Conservation (phyloP, 768 basidiomycete species). For the Pleurotus citrinopileatus region DNA sequence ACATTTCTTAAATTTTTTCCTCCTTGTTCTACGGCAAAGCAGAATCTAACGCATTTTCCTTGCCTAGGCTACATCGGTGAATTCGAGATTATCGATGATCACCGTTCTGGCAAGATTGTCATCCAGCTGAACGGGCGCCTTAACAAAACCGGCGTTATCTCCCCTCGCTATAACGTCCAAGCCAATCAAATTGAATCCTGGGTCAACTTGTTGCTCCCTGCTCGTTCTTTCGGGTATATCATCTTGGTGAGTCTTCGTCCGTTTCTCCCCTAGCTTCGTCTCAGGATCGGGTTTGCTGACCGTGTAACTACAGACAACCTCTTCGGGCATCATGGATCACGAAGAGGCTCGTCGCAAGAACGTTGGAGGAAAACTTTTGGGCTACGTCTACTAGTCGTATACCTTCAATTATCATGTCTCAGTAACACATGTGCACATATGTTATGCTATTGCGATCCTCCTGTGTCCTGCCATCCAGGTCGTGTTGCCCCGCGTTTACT, state of each 20-base stretch:
- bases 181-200: slow-evolving; percentile 90
- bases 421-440: too few species aligned
- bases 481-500: too few species aligned
- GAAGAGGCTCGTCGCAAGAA: slow-evolving; percentile 99
- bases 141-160: slow-evolving; percentile 99
- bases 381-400: slow-evolving; percentile 93
- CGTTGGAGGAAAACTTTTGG: slow-evolving; percentile 92
- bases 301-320: slow-evolving; percentile 75
- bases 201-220: slow-evolving; percentile 95
- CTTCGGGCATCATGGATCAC: slow-evolving; percentile 97
- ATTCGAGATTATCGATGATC: slow-evolving; percentile 98
- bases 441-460: too few species aligned
- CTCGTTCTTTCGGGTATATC: slow-evolving; percentile 95
- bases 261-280: not conserved
- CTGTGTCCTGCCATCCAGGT: too few species aligned
- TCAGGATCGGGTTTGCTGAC: not conserved
- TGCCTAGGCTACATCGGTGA: slow-evolving; percentile 91
- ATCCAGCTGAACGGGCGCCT: slow-evolving; percentile 97
- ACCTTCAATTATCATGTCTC: too few species aligned
- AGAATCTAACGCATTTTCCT: slow-evolving; percentile 14
- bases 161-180: slow-evolving; percentile 97
- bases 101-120: slow-evolving; percentile 97
- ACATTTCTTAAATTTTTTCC: slow-evolving; percentile 30
- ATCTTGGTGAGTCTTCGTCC: slow-evolving; percentile 73
- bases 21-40: slow-evolving; percentile 1